Percentiles rank a stretch among this genome's conserved stretches.
Evolutionary conservation across 257 asterid species (phyloP).

Genomic region (Gentiana macrophylla): DNA sequence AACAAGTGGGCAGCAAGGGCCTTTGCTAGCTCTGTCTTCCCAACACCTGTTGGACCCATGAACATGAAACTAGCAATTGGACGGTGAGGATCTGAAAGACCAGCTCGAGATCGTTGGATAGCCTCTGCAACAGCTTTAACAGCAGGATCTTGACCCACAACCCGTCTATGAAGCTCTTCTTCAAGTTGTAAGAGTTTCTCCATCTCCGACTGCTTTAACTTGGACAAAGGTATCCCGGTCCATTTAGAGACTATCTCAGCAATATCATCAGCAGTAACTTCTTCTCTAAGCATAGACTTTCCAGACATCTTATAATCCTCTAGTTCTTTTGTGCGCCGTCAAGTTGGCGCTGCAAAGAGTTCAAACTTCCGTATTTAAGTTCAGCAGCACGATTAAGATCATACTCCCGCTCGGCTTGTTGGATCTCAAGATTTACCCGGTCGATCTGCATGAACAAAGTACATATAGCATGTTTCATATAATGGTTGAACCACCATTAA

Average conservation of each 20-base stretch:
- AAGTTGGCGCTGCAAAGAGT: slow-evolving; percentile 85
- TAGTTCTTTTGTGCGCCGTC: slow-evolving; percentile 63
- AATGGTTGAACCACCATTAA: neutral
- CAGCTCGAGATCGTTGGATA: slow-evolving; percentile 86
- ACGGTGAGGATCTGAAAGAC: slow-evolving; percentile 93
- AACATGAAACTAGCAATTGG: slow-evolving; percentile 98
- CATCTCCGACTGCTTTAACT: slow-evolving; percentile 77
- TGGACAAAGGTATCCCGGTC: slow-evolving; percentile 93
- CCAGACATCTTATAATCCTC: slow-evolving; percentile 80
- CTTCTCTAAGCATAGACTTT: slow-evolving; percentile 90
- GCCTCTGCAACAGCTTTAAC: slow-evolving; percentile 94
- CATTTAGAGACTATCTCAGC: slow-evolving; percentile 96
- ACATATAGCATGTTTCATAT: neutral
- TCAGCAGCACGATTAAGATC: slow-evolving; percentile 98
- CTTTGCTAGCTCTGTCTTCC: slow-evolving; percentile 93
- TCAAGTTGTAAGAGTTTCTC: slow-evolving; percentile 77
- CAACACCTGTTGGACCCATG: slow-evolving; percentile 99
- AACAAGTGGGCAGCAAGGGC: slow-evolving; percentile 82
- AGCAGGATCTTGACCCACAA: slow-evolving; percentile 89
- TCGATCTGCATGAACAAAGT: slow-evolving; percentile 46
- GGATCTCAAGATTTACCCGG: slow-evolving; percentile 92
- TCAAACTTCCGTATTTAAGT: slow-evolving; percentile 78
- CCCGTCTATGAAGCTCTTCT: slow-evolving; percentile 73
- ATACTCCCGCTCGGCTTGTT: slow-evolving; percentile 93
- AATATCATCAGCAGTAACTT: slow-evolving; percentile 71